phyloP scores from a whole-genome alignment of 75 land plant genomes.

The Cryptomeria japonica region DNA sequence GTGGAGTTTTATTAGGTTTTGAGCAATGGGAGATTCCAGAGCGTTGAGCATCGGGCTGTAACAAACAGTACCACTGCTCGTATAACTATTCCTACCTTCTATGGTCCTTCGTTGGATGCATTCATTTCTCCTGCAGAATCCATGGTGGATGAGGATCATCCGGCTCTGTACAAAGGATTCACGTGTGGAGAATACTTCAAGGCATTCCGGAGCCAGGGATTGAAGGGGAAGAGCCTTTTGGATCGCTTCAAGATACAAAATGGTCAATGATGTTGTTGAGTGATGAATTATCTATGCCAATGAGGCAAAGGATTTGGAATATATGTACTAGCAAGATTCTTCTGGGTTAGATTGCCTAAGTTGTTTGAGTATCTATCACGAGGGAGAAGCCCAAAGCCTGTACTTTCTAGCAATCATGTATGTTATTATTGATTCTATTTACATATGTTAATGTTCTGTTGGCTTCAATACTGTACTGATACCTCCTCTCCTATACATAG shows the following conservation, averaged over 20 bases:
- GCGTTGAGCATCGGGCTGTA: slow-evolving; percentile 48
- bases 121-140: slow-evolving; percentile 36
- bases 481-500: no score
- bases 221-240: background rate
- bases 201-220: background rate
- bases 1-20: slow-evolving; percentile 13
- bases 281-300: no score
- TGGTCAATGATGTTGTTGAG: background rate
- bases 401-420: no score
- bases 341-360: no score
- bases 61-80: slow-evolving; percentile 30
- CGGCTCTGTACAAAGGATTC: background rate
- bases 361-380: no score
- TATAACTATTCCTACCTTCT: slow-evolving; percentile 61
- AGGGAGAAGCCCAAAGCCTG: no score
- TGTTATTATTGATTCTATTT: no score
- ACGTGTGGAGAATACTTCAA: background rate
- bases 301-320: background rate
- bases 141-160: slow-evolving; percentile 20
- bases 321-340: no score
- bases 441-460: no score
- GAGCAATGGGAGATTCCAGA: slow-evolving; percentile 57
- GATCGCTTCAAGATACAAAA: background rate
- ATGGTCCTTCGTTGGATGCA: slow-evolving; percentile 48
- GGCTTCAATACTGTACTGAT: no score